Evolutionary conservation across 345 rosid species (phyloP).

Genomic region (Draba incana): DNA sequence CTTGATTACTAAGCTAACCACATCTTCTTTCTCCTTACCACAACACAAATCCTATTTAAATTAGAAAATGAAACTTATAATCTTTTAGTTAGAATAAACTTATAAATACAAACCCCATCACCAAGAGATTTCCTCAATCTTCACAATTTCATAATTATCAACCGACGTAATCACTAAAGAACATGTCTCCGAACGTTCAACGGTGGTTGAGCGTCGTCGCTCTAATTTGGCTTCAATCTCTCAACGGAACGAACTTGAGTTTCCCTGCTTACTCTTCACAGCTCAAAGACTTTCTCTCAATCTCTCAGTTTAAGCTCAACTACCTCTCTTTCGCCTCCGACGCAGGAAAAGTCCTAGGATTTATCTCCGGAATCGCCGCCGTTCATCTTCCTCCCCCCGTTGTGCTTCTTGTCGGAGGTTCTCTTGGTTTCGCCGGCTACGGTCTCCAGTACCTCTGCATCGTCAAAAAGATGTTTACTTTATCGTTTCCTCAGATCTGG

Average conservation of each 20-base stretch:
- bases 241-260: slow-evolving; percentile 76
- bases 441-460: slow-evolving; percentile 80
- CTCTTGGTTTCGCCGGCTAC: slow-evolving; percentile 69
- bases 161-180: slow-evolving; percentile 16
- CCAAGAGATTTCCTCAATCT: too few relatives aligned
- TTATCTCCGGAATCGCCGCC: slow-evolving; percentile 83
- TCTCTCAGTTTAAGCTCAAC: slow-evolving; percentile 82
- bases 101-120: slow-evolving; percentile 25
- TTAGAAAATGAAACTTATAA: too few relatives aligned
- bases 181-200: slow-evolving; percentile 48
- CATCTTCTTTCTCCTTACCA: slow-evolving; percentile 20
- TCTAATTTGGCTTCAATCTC: slow-evolving; percentile 77
- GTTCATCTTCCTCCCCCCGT: slow-evolving; percentile 69
- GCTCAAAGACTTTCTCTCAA: slow-evolving; percentile 68
- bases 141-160: slow-evolving; percentile 4
- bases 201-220: slow-evolving; percentile 82
- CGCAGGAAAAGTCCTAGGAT: slow-evolving; percentile 88
- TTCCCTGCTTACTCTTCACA: slow-evolving; percentile 93
- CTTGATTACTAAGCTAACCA: slow-evolving; percentile 24
- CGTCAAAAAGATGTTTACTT: slow-evolving; percentile 44
- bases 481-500: slow-evolving; percentile 61
- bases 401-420: slow-evolving; percentile 71
- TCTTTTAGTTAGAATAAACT: slow-evolving; percentile 4
- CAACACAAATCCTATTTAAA: not conserved
- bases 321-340: slow-evolving; percentile 91